Percentiles rank a stretch among this genome's conserved stretches.
These are phyloP conservation scores for Cryptomeria japonica DNA, from an alignment of 75 land plant species.

Conservation along the genomic window DNA sequence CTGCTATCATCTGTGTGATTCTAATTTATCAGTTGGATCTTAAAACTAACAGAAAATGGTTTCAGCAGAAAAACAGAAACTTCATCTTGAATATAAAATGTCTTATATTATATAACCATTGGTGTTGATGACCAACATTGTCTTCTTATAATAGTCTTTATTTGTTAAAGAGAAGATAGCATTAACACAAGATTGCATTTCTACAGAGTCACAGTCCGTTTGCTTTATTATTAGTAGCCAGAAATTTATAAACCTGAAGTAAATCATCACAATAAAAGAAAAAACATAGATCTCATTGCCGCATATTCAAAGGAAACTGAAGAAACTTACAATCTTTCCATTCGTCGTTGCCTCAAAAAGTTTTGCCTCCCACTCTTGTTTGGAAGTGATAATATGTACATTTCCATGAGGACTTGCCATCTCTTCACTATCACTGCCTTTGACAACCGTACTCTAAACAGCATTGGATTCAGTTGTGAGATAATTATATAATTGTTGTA, in stretches of 20 bases:
- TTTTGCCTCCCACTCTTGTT: conserved; percentile 28
- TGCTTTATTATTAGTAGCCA: not conserved
- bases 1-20: too few species aligned
- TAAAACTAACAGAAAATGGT: too few species aligned
- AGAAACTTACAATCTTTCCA: conserved; percentile 30
- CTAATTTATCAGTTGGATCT: too few species aligned
- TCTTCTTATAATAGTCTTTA: not conserved
- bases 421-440: not conserved
- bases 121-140: not conserved
- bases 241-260: not conserved
- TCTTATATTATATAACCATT: not conserved
- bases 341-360: conserved; percentile 18
- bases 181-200: not conserved
- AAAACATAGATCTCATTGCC: not conserved
- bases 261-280: not conserved
- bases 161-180: not conserved
- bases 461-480: not conserved
- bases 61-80: not conserved
- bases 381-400: conserved; percentile 17
- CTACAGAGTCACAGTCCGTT: not conserved
- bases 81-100: not conserved
- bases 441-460: not conserved
- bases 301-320: not conserved
- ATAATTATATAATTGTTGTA: not conserved
- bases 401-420: conserved; percentile 31